Conservation (phyloP, 2,329 filamentous ascomycete genomes). For the Pseudogymnoascus sp. region DNA sequence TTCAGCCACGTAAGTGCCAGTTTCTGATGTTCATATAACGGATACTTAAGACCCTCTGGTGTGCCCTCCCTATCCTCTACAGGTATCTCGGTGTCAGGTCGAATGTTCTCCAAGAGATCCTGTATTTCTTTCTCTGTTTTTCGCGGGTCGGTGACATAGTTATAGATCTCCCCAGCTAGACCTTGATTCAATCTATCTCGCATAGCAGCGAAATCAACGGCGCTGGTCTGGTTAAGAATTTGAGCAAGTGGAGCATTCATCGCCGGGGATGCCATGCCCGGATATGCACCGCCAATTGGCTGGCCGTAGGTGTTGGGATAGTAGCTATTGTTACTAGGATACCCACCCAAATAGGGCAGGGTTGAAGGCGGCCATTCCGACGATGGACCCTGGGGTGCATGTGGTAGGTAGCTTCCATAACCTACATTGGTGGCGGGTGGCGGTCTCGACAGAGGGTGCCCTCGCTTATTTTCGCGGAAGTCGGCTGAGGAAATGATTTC, state of each 20-base stretch:
- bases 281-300: background rate
- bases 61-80: slow-evolving; percentile 58
- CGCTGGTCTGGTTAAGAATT: slow-evolving; percentile 9
- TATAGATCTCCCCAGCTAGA: slow-evolving; percentile 2
- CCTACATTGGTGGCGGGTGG: background rate
- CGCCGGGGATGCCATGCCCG: background rate
- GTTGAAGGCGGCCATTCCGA: background rate
- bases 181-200: slow-evolving; percentile 1
- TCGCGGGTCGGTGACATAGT: slow-evolving; percentile 34
- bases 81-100: slow-evolving; percentile 60
- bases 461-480: slow-evolving; percentile 23
- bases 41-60: slow-evolving; percentile 58
- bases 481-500: slow-evolving; percentile 25
- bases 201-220: background rate
- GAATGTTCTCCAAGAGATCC: slow-evolving; percentile 63
- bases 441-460: background rate
- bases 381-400: background rate
- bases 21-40: slow-evolving; percentile 75
- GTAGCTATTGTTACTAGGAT: background rate
- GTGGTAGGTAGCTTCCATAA: background rate
- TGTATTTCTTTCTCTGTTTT: slow-evolving; percentile 61
- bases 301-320: background rate
- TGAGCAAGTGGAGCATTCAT: slow-evolving; percentile 7
- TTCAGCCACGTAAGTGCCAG: slow-evolving; percentile 71
- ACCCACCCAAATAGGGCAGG: background rate